Base-by-base conservation (phyloP, 306 rosid genomes). In the Fragaria nilgerrensis region DNA sequence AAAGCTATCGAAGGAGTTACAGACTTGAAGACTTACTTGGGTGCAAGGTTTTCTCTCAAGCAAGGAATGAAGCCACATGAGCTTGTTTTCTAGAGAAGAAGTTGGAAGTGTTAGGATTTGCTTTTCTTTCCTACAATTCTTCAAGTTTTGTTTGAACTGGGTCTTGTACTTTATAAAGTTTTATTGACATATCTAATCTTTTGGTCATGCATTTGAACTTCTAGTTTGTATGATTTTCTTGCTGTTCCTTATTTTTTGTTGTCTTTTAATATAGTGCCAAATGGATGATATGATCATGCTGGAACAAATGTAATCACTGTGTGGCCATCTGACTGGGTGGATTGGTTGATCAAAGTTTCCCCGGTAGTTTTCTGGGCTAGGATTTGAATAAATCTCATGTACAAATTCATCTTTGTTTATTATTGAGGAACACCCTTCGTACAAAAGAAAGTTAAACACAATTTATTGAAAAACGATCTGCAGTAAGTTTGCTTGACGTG, bases 31-130 rank as follows among this genome's bases (percentile, higher is more conserved):
- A 65, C 48, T 65, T 65, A 65, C 11, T 65, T 65, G 70, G 23
- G 27, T 19, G 48, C 70, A 19, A 65, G 70, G 70, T 65, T 65
- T 65, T 65, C 70, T 36, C 70, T 65, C 47, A 65, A 65, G 44
- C 70, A 65, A 17, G 70, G 70, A 65, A 65, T 65, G 70, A 65
- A 65, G 70, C 70, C 70, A 9, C 70, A 65, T 36, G 70, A 65
- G 47, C 70, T 65, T 37, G 15, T 37, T 8, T 65, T 65, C 47
- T 65, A 65, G 48, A 36, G 47, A 9, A 17, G 14, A 36, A 37
- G 11, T 37, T 37, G 47, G 2, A 37, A 65, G 48, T 37, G 5
- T 3, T 65, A 37, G 70, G 47, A 36, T 19, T 34, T 36, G 70
- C 70, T 9, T 17, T 32, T 65, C 70, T 37, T 36, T 65, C 47